Conservation (phyloP, 208 protist genomes). For the Naegleria fowleri region DNA sequence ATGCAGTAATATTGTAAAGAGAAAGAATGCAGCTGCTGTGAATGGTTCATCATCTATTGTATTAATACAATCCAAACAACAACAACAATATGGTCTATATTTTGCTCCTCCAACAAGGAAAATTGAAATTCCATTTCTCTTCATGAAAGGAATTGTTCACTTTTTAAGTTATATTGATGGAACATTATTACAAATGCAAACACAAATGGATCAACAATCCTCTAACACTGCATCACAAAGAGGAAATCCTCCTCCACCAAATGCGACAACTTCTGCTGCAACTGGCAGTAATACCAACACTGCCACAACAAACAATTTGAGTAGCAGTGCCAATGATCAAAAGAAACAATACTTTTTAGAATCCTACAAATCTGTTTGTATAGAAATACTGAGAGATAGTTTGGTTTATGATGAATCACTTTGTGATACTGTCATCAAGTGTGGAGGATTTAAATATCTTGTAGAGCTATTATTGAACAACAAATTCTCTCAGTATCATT, state of each 20-base stretch:
- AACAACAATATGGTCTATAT: not conserved
- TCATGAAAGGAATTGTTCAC: not conserved
- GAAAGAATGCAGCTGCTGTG: not conserved
- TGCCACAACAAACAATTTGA: not conserved
- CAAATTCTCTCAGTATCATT: not conserved
- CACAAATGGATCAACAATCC: not conserved
- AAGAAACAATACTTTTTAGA: slow-evolving; percentile 16
- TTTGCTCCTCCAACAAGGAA: not conserved
- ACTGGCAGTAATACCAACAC: not conserved
- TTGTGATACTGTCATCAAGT: not conserved
- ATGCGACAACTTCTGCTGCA: not conserved
- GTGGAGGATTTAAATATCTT: not conserved
- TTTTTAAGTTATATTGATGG: slow-evolving; percentile 19
- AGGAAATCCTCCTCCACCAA: not conserved
- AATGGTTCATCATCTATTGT: not conserved
- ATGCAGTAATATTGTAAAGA: not conserved
- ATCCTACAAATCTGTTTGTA: not conserved
- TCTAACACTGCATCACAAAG: not conserved
- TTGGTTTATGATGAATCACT: not conserved
- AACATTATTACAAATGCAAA: slow-evolving; percentile 1
- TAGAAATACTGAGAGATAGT: slow-evolving; percentile 7
- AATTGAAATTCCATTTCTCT: not conserved
- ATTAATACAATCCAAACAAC: not conserved
- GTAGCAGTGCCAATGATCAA: not conserved
- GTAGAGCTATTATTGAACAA: not conserved